phyloP scores from a whole-genome alignment of 768 basidiomycete genomes.

The Xerocomus brunneocitrinus region DNA sequence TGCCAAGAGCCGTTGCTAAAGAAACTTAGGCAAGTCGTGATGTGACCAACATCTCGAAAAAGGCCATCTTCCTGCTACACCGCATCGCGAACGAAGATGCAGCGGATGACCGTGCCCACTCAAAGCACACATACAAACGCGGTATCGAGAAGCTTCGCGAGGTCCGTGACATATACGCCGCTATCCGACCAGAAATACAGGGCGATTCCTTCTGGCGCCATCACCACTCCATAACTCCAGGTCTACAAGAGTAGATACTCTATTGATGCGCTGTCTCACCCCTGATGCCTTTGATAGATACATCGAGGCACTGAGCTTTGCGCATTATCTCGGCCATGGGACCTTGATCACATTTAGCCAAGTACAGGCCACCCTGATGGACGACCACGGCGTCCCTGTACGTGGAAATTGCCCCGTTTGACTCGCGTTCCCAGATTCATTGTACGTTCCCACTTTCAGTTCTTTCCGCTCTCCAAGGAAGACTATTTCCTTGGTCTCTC shows the following conservation, averaged over 20 bases:
- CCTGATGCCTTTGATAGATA: conserved; percentile 41
- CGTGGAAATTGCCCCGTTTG: conserved; percentile 27
- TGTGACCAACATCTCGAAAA: conserved; percentile 88
- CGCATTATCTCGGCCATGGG: conserved; percentile 73
- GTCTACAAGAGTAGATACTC: conserved; percentile 66
- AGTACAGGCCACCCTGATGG: conserved; percentile 61
- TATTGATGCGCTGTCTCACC: neutral
- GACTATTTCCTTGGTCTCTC: conserved; percentile 92
- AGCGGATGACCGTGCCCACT: conserved; percentile 22
- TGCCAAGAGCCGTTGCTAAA: neutral
- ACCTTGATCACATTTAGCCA: conserved; percentile 62
- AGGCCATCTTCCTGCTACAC: conserved; percentile 89
- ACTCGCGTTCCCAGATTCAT: conserved; percentile 3
- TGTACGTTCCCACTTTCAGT: conserved; percentile 41
- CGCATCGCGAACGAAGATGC: conserved; percentile 52
- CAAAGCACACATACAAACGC: conserved; percentile 43
- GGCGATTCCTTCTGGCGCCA: conserved; percentile 77
- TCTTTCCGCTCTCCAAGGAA: conserved; percentile 66
- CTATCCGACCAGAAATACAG: conserved; percentile 55
- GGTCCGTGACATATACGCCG: conserved; percentile 59
- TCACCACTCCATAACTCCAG: conserved; percentile 67
- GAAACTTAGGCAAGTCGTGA: conserved; percentile 75
- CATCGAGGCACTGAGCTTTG: conserved; percentile 88
- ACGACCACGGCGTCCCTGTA: conserved; percentile 60
- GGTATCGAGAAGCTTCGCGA: conserved; percentile 61